Evolutionary conservation across 129 eudicot species (phyloP).

Genomic region (Lactuca saligna): DNA sequence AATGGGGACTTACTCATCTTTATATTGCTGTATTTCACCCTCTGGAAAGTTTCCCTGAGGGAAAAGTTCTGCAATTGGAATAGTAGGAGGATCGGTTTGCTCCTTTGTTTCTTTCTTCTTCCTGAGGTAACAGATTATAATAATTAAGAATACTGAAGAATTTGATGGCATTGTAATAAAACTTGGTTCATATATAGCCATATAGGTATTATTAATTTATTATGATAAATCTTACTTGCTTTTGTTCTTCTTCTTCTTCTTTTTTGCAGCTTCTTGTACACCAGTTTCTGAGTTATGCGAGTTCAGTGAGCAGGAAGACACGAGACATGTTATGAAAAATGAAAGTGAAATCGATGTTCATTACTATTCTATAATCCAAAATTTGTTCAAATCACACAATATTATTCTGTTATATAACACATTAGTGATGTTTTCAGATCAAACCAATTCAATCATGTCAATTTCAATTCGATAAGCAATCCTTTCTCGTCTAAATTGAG

Average conservation of each 20-base stretch:
- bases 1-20: conserved; percentile 67
- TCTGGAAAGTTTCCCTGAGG: conserved; percentile 94
- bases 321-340: background rate
- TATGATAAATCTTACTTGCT: conserved; percentile 67
- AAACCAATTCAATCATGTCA: conserved; percentile 14
- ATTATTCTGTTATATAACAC: conserved; percentile 1
- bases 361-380: background rate
- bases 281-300: conserved; percentile 28
- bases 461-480: background rate
- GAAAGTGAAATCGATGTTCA: background rate
- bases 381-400: background rate
- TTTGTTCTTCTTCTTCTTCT: conserved; percentile 98
- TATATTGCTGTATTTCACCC: conserved; percentile 97
- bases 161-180: conserved; percentile 25
- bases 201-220: background rate
- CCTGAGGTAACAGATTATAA: conserved; percentile 45
- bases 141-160: background rate
- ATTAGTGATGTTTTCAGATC: conserved; percentile 1
- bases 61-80: conserved; percentile 77
- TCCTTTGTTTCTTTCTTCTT: conserved; percentile 78
- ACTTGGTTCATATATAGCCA: conserved; percentile 12
- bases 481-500: background rate
- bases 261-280: conserved; percentile 71
- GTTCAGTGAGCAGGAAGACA: conserved; percentile 6
- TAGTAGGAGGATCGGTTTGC: conserved; percentile 96